These are phyloP conservation scores for Colletotrichum sp. DNA, from an alignment of 2,329 filamentous ascomycete species.

Conservation along the genomic window DNA sequence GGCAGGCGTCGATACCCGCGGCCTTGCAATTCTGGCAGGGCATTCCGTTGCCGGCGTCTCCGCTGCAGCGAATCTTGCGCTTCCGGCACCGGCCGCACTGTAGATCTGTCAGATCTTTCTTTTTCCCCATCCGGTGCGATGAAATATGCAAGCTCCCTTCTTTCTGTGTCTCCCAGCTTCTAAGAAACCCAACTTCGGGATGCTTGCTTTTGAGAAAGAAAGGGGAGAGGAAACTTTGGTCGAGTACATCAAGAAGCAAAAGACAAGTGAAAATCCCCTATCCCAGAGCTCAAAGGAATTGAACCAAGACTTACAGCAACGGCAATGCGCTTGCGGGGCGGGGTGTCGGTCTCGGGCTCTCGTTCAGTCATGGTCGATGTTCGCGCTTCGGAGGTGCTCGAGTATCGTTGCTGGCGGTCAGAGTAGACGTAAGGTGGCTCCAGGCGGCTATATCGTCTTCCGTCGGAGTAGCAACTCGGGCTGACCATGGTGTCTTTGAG, in stretches of 20 bases:
- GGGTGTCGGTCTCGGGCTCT: conserved; percentile 45
- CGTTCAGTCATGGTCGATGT: conserved; percentile 45
- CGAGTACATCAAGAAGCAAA: not conserved
- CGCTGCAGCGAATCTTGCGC: conserved; percentile 94
- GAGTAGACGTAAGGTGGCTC: conserved; percentile 40
- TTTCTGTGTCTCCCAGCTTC: not conserved
- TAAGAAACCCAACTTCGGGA: not conserved
- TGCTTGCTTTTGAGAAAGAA: not conserved
- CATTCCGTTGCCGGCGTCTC: conserved; percentile 76
- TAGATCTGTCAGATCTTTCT: conserved; percentile 12
- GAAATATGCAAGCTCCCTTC: not conserved
- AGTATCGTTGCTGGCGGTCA: conserved; percentile 40
- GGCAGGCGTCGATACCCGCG: conserved; percentile 73
- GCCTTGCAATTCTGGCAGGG: conserved; percentile 85
- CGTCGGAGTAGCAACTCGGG: conserved; percentile 43
- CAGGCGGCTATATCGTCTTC: conserved; percentile 44
- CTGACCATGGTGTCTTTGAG: conserved; percentile 43
- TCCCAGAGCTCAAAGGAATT: not conserved
- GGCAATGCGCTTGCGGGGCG: conserved; percentile 62
- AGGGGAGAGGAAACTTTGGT: not conserved
- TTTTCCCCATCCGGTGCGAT: not conserved
- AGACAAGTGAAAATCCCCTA: not conserved
- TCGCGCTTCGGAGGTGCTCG: conserved; percentile 39
- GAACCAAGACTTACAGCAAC: conserved; percentile 56
- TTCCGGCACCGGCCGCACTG: conserved; percentile 91